phyloP scores from a whole-genome alignment of 2,329 filamentous ascomycete species.

The Trematosphaeria pertusa region DNA sequence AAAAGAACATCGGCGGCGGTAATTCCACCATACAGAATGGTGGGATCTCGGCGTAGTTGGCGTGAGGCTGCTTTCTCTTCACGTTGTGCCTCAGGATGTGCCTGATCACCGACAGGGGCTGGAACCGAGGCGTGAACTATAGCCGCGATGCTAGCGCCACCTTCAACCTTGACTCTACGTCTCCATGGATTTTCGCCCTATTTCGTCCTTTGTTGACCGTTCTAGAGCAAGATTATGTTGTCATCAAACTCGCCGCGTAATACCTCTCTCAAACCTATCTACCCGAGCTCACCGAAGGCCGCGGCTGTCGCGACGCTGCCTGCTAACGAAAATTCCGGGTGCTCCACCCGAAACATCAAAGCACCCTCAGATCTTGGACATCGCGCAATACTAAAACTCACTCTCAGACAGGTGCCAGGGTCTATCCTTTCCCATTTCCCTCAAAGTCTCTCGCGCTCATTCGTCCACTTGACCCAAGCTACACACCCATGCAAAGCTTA shows the following conservation, averaged over 20 bases:
- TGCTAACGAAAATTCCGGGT: constrained; percentile 7
- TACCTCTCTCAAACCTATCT: not conserved
- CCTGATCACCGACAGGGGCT: constrained; percentile 28
- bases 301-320: not conserved
- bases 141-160: not conserved
- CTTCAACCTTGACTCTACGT: no score
- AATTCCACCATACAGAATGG: constrained; percentile 11
- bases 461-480: constrained; percentile 17
- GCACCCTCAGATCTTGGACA: constrained; percentile 24
- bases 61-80: constrained; percentile 12
- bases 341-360: constrained; percentile 30
- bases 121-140: constrained; percentile 2
- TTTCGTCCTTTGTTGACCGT: not conserved
- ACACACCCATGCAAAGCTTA: constrained; percentile 20
- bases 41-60: constrained; percentile 7
- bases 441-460: constrained; percentile 11
- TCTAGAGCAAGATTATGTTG: not conserved
- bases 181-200: no score
- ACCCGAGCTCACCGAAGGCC: not conserved
- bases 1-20: constrained; percentile 2
- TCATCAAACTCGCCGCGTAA: not conserved
- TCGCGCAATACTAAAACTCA: constrained; percentile 25
- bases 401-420: constrained; percentile 22
- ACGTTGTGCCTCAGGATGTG: constrained; percentile 22
- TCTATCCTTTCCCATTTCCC: constrained; percentile 7